Evolutionary conservation across 2,329 filamentous ascomycete species (phyloP), one percentile per base, ranked within the genome.

Genomic region (Stenocarpella maydis): DNA sequence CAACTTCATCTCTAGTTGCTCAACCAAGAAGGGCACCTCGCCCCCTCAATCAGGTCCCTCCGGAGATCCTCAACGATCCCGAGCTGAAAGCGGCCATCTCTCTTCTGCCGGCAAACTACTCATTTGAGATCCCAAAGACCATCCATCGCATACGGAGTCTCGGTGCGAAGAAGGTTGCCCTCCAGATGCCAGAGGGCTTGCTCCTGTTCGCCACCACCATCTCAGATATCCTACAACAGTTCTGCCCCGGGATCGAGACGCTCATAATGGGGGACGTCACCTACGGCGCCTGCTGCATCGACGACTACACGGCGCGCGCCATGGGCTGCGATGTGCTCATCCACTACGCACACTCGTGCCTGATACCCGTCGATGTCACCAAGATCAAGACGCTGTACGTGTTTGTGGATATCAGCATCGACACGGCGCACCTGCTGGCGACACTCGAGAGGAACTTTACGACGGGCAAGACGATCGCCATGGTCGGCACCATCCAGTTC

Each of bases 231-330:
- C 85, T 99, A 58, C 93, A 92, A 0, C 92, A 95, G 77, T 99
- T 99, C 83, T 99, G 96, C 77, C 92, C 94, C 0, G 94, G 92
- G 1, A 91, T 92, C 49, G 93, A 97, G 78, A 98, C 95, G 2
- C 85, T 98, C 66, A 99, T 99, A 79, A 99, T 99, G 96, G 96
- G 96, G 71, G 96, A 99, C 78, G 96, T 99, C 52, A 99, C 96
- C 1, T 99, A 99, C 79, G 96, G 96, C 72, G 96, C 96, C 26
- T 99, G 96, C 84, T 99, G 96, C 78, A 98, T 99, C 75, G 96
- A 99, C 79, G 96, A 99, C 82, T 99, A 97, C 82, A 99, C 96
- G 0, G 97, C 96, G 1, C 87, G 95, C 53, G 96, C 97, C 0
- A 87, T 99, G 26, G 96, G 94, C 1, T 99, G 96, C 78, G 96